Evolutionary conservation across 1,284 basidiomycete genomes (phyloP), one percentile per base, ranked within the genome.

Genomic region (Takashimella koratensis): DNA sequence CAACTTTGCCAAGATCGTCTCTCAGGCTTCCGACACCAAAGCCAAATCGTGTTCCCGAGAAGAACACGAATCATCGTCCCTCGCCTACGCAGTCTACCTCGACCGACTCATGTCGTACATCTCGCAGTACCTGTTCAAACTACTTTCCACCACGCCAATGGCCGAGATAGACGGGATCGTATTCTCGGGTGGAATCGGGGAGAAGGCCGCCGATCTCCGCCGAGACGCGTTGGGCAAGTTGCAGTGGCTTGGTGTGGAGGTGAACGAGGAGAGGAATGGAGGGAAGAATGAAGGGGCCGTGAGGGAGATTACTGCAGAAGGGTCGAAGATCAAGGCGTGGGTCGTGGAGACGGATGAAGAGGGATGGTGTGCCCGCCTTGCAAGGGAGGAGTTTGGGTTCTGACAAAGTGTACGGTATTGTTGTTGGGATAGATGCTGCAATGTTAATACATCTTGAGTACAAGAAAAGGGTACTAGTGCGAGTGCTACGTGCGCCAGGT

Each of bases 111-210:
- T 88, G 53, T 80, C 83, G 54, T 90, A 80, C 63, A 67, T 91
- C 25, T 86, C 87, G 4, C 79, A 83, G 46, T 92, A 90, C 68
- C 82, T 86, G 59, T 75, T 88, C 63, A 86, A 88, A 68, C 80
- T 91, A 6, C 78, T 80, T 1, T 57, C 62, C 2, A 81, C 81
- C 5, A 45, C 60, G 1, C 59, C 64, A 19, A 56, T 66, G 10
- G 61, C 23, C 51, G 75, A 58, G 13, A 82, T 91, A 5, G 86
- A 91, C 69, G 89, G 85, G 3, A 70, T 93, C 25, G 87, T 92
- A 8, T 93, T 94, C 68, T 81, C 87, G 0, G 90, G 90, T 3
- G 90, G 90, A 0, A 89, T 94, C 50, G 90, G 90, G 0, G 90
- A 94, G 76, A 79, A 80, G 61, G 83, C 84, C 48, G 77, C 75